Conservation (phyloP, 73 alveolate genomes). For the Symbiodinium pilosum region DNA sequence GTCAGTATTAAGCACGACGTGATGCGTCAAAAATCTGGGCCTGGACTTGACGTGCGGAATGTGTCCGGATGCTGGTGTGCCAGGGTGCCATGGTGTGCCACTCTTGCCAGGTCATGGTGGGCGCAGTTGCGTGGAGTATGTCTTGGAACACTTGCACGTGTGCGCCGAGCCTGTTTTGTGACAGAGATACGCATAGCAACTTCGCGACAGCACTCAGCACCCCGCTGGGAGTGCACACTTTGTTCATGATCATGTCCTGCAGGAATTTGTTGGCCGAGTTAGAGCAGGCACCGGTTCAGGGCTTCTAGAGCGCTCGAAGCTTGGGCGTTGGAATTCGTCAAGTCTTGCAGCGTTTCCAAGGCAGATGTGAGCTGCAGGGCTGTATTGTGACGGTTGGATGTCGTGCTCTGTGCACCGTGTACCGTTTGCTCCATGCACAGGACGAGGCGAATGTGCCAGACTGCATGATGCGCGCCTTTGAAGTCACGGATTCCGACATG, state of each 20-base stretch:
- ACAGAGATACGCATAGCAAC: no score
- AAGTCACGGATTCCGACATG: constrained; percentile 66
- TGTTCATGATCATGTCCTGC: not conserved
- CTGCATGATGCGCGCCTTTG: constrained; percentile 83
- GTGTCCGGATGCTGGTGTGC: not conserved
- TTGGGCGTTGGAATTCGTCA: no score
- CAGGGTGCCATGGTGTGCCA: not conserved
- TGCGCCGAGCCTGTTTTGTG: not conserved
- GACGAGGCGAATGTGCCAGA: constrained; percentile 24
- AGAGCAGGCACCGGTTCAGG: not conserved
- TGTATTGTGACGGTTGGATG: no score
- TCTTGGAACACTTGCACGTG: constrained; percentile 52
- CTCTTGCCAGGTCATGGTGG: constrained; percentile 67
- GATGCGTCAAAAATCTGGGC: no score
- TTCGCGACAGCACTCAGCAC: no score
- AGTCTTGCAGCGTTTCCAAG: no score
- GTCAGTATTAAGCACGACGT: no score
- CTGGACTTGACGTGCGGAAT: not conserved
- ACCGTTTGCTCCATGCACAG: not conserved
- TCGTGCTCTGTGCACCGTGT: no score
- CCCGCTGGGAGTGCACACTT: no score
- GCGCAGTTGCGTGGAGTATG: constrained; percentile 68
- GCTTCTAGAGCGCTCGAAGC: no score
- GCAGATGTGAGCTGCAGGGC: no score
- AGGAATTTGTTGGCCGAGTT: not conserved